Percentiles rank a stretch among this genome's conserved stretches.
Evolutionary conservation across 2,329 filamentous ascomycete species (phyloP).

Genomic region (Cercospora beticola): DNA sequence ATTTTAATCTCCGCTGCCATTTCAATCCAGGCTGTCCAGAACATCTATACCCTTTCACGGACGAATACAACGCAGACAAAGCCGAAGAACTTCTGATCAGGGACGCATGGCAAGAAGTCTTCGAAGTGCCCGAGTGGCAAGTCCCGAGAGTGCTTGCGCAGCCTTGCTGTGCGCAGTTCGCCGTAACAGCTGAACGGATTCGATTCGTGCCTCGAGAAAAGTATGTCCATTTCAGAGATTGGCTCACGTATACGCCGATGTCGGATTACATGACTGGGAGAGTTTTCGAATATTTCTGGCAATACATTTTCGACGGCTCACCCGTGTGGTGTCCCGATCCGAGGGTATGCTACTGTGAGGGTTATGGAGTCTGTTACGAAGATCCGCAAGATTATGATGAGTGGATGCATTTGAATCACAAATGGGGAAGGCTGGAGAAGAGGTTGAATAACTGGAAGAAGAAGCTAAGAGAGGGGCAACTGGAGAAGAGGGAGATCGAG

Average conservation of each 20-base stretch:
- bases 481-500: background rate
- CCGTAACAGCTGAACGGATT: conserved; percentile 58
- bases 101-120: conserved; percentile 49
- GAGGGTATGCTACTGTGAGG: conserved; percentile 62
- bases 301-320: conserved; percentile 59
- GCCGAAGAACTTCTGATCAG: conserved; percentile 47
- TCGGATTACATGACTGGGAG: conserved; percentile 58
- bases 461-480: background rate
- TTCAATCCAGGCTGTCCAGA: conserved; percentile 57
- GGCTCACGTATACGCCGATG: conserved; percentile 57
- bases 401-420: conserved; percentile 49
- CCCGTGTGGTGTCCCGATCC: conserved; percentile 52
- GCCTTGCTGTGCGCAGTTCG: conserved; percentile 65
- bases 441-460: conserved; percentile 46
- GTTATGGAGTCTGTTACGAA: conserved; percentile 62
- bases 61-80: conserved; percentile 39
- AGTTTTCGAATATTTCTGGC: conserved; percentile 65
- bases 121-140: conserved; percentile 43
- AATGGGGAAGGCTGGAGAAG: conserved; percentile 42
- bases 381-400: conserved; percentile 49
- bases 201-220: conserved; percentile 53
- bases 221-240: conserved; percentile 59
- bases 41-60: conserved; percentile 52
- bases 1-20: conserved; percentile 55
- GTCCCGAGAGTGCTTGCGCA: conserved; percentile 55